Conservation (phyloP, 768 basidiomycete species). For the Hygrophorus russula region DNA sequence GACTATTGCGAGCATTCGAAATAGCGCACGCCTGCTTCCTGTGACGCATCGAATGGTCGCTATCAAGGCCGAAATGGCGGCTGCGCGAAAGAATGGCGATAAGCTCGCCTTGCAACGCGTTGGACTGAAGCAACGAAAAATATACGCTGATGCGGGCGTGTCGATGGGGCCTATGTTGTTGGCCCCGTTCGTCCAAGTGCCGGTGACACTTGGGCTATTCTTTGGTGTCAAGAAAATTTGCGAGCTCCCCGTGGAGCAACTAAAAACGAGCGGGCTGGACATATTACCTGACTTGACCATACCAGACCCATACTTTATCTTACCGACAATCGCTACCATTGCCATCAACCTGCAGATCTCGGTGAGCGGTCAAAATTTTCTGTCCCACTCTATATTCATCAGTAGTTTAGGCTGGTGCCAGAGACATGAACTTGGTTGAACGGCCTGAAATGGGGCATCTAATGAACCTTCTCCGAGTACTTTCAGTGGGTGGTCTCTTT, state of each 20-base stretch:
- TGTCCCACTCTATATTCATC: not conserved
- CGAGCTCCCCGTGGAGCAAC: constrained; percentile 57
- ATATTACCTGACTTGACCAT: constrained; percentile 71
- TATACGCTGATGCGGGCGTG: constrained; percentile 59
- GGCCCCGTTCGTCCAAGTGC: constrained; percentile 51
- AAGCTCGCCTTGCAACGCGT: constrained; percentile 40
- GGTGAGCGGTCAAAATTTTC: constrained; percentile 28
- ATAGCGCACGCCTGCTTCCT: constrained; percentile 47
- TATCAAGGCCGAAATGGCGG: constrained; percentile 22
- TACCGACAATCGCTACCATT: constrained; percentile 50
- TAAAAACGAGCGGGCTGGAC: constrained; percentile 64
- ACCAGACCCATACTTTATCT: constrained; percentile 62
- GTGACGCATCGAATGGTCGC: constrained; percentile 41
- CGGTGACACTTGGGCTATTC: constrained; percentile 75
- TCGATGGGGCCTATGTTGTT: constrained; percentile 43
- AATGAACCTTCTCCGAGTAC: constrained; percentile 53
- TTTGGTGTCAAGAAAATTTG: constrained; percentile 69
- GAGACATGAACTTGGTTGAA: constrained; percentile 41
- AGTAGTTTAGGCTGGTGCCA: constrained; percentile 28
- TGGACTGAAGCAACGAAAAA: constrained; percentile 37
- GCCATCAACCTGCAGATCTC: constrained; percentile 60
- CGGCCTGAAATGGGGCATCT: constrained; percentile 51
- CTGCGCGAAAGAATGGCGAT: constrained; percentile 22
- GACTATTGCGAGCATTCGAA: constrained; percentile 42
- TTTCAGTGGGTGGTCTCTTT: constrained; percentile 36